phyloP scores from a whole-genome alignment of 345 rosid genomes.

The Capsella bursapastoris region DNA sequence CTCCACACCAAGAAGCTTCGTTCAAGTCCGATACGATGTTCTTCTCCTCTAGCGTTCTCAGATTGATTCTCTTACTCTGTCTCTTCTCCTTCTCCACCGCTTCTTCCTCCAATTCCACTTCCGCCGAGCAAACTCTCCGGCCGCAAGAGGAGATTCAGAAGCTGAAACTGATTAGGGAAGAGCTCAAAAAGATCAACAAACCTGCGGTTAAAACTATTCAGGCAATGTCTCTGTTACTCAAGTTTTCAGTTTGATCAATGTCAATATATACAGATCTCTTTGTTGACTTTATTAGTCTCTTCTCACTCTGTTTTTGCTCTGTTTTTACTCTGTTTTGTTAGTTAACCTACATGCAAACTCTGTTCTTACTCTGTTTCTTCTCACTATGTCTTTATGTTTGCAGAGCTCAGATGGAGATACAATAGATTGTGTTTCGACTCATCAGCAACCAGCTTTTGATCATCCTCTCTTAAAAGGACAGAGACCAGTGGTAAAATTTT shows the following conservation, averaged over 20 bases:
- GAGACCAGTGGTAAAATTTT: constrained; percentile 63
- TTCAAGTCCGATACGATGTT: constrained; percentile 48
- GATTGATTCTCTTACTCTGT: constrained; percentile 55
- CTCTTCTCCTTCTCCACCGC: constrained; percentile 42
- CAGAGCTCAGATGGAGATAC: constrained; percentile 93
- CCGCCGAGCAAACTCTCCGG: constrained; percentile 57
- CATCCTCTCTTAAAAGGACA: constrained; percentile 76
- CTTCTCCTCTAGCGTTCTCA: constrained; percentile 48
- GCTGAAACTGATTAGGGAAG: constrained; percentile 61
- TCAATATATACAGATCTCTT: neutral
- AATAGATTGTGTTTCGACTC: constrained; percentile 79
- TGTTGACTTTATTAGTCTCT: neutral
- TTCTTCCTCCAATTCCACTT: constrained; percentile 41
- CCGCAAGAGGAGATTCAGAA: constrained; percentile 63
- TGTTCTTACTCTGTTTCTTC: constrained; percentile 23
- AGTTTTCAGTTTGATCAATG: neutral
- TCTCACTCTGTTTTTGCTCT: constrained; percentile 18
- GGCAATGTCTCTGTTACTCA: constrained; percentile 44
- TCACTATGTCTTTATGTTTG: constrained; percentile 25
- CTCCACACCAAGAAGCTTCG: constrained; percentile 47
- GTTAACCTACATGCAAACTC: constrained; percentile 2
- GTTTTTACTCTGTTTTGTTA: constrained; percentile 11
- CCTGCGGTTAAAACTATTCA: constrained; percentile 81
- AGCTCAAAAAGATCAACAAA: constrained; percentile 86
- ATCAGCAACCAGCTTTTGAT: constrained; percentile 92